Percentiles rank a stretch among this genome's conserved stretches.
phyloP scores from a whole-genome alignment of 306 rosid genomes.

The Acmispon strigosus region DNA sequence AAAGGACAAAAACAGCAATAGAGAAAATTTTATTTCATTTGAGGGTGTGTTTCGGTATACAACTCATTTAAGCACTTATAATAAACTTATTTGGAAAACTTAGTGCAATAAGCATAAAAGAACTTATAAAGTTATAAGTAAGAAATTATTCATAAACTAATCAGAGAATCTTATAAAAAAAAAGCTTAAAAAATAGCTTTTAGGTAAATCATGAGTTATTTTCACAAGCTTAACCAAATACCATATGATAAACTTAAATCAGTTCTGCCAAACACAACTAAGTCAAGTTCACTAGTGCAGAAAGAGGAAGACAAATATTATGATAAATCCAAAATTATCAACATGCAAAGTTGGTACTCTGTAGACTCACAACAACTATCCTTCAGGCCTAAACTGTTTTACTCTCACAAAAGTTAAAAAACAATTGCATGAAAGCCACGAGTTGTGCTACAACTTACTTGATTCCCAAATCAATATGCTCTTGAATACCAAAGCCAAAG shows the following conservation, averaged over 20 bases:
- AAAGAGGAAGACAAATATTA: neutral
- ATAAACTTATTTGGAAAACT: too few relatives aligned
- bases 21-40: neutral
- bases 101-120: too few relatives aligned
- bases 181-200: too few relatives aligned
- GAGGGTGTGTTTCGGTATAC: too few relatives aligned
- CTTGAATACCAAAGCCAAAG: constrained; percentile 87
- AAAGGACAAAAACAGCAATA: neutral
- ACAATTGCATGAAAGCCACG: neutral
- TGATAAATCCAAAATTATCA: neutral
- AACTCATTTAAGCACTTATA: too few relatives aligned
- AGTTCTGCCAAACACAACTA: too few relatives aligned
- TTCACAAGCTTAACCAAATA: too few relatives aligned
- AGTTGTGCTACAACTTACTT: constrained; percentile 45
- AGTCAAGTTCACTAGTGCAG: neutral
- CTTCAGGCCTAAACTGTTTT: neutral
- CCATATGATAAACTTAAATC: too few relatives aligned
- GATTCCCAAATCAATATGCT: constrained; percentile 81
- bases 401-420: neutral
- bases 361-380: neutral
- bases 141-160: too few relatives aligned
- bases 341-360: neutral
- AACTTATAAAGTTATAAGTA: too few relatives aligned
- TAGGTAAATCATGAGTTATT: too few relatives aligned
- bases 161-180: too few relatives aligned